Conservation (phyloP, 306 rosid genomes). For the Alnus rubra region DNA sequence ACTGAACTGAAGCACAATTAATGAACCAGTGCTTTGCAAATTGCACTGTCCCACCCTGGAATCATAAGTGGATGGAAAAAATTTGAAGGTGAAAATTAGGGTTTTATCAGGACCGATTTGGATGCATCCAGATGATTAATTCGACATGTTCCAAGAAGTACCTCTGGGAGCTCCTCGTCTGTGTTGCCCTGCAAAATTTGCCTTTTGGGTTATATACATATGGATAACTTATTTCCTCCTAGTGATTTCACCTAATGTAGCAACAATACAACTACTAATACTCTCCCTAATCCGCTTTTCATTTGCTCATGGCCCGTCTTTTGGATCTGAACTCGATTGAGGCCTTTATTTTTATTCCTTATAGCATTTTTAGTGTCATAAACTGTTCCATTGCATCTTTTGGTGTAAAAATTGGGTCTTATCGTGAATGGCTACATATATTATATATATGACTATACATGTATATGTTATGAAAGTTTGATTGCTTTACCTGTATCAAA, state of each 20-base stretch:
- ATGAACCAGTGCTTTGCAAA: neutral
- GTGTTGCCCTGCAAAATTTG: conserved; percentile 63
- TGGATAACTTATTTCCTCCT: neutral
- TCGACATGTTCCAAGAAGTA: conserved; percentile 78
- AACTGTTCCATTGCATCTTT: neutral
- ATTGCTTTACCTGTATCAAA: conserved; percentile 67
- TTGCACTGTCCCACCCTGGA: conserved; percentile 1
- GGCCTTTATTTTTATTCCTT: too few relatives aligned
- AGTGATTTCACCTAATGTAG: neutral
- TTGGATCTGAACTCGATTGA: too few relatives aligned
- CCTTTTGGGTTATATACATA: neutral
- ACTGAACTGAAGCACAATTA: neutral
- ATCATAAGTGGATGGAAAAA: conserved; percentile 17
- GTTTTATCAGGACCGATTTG: conserved; percentile 48
- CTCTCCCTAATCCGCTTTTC: too few relatives aligned
- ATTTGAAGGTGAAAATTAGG: conserved; percentile 19
- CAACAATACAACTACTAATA: neutral
- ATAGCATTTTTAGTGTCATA: too few relatives aligned
- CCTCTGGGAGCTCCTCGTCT: conserved; percentile 82
- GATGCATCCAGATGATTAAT: conserved; percentile 75
- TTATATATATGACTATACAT: neutral
- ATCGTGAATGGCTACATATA: too few relatives aligned
- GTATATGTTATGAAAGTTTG: neutral
- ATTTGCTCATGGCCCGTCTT: neutral
- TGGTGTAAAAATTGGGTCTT: neutral